Base-by-base conservation (phyloP, 2,329 filamentous ascomycete species). In the Nemania serpens region DNA sequence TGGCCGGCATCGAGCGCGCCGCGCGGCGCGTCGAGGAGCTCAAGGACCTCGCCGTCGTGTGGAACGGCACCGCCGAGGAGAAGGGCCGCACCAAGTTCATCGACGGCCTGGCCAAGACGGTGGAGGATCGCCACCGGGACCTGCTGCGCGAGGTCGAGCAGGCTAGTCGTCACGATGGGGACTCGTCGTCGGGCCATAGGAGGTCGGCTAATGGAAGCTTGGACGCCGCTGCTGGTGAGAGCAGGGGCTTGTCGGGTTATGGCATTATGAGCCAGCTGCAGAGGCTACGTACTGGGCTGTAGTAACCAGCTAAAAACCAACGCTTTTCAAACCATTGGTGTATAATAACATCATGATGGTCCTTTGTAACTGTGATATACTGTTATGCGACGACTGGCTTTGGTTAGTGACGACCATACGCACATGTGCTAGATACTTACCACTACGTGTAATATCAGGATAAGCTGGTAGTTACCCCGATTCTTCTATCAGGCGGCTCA, bases 1-100 rank as follows among this genome's bases (percentile, higher is more conserved):
- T 88, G 12, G 81, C 82, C 46, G 91, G 91, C 15, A 81, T 95
- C 9, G 88, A 91, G 65, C 87, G 88, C 59, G 95, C 95, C 0
- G 85, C 85, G 12, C 82, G 83, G 57, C 82, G 91, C 46, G 88
- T 98, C 13, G 88, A 92, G 70, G 87, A 91, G 71, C 81, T 98
- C 58, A 88, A 92, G 70, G 84, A 88, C 64, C 77, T 98, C 65
- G 86, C 87, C 3, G 78, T 78, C n/a, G 88, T 99, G 20, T 99
- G 95, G 93, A 94, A 90, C 74, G 93, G 93, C n/a, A 97, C 95
- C 2, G 90, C 91, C 0, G 95, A 99, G 77, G 95, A 98, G 75
- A 96, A 91, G 76, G 91, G 92, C 5, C 82, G 95, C 55, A 78
- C 79, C 10, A 90, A 86, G 70, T 93, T 97, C 73, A 88, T 99